phyloP scores from a whole-genome alignment of 371 early-diverging fungal genomes.

The Saksenaea oblongispora region DNA sequence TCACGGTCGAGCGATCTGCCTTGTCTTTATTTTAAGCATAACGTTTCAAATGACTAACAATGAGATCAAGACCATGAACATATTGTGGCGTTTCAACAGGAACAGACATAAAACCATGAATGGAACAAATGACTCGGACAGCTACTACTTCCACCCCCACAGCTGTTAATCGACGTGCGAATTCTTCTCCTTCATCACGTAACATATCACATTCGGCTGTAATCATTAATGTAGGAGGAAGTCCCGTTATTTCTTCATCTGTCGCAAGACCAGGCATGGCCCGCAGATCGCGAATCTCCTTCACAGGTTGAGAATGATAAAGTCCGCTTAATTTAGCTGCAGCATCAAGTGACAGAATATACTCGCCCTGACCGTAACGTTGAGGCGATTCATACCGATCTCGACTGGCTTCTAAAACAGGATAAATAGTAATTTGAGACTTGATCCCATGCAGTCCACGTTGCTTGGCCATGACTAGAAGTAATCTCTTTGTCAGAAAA shows the following conservation, averaged over 20 bases:
- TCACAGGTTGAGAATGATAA: not conserved
- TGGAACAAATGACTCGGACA: slow-evolving; percentile 17
- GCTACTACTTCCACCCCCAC: slow-evolving; percentile 18
- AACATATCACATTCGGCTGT: slow-evolving; percentile 17
- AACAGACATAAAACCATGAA: slow-evolving; percentile 18
- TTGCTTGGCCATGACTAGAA: slow-evolving; percentile 18
- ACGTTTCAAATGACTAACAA: slow-evolving; percentile 4
- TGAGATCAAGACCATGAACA: slow-evolving; percentile 10
- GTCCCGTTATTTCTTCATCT: slow-evolving; percentile 1
- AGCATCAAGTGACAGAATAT: slow-evolving; percentile 1
- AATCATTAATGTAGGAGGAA: slow-evolving; percentile 10
- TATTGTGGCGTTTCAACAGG: slow-evolving; percentile 14
- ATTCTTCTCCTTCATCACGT: slow-evolving; percentile 21
- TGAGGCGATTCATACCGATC: slow-evolving; percentile 6
- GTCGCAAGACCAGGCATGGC: slow-evolving; percentile 8
- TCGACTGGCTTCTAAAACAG: not conserved
- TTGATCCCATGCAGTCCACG: slow-evolving; percentile 19
- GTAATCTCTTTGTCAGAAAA: not conserved
- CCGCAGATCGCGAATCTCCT: not conserved
- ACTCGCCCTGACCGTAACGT: slow-evolving; percentile 14
- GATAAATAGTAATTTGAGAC: slow-evolving; percentile 13
- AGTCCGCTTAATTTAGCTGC: not conserved
- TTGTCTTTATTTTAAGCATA: not conserved
- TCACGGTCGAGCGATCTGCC: too few relatives aligned
- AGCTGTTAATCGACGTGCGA: slow-evolving; percentile 9